Evolutionary conservation across 805 yeast species (phyloP), one percentile per base, ranked within the genome.

Genomic region (Zygosaccharomyces bisporus): DNA sequence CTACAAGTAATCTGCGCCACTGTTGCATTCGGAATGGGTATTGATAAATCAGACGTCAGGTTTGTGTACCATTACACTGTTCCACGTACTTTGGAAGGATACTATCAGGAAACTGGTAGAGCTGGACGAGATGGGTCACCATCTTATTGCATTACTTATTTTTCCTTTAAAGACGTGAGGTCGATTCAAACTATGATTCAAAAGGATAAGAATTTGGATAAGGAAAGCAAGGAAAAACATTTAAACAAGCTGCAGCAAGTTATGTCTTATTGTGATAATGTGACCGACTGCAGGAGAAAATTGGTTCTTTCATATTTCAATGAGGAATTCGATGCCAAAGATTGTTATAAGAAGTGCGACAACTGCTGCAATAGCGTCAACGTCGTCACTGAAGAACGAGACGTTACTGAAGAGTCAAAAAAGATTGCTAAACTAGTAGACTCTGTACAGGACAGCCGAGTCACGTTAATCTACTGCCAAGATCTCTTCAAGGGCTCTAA

Each of bases 11-110:
- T 93, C 10, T 91, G 97, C 69, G 99, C 99, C 0, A 93, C 99
- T 0, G 85, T 93, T 56, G 99, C 99, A 0, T 93, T 93, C 73
- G 99, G 99, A 20, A 93, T 93, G 99, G 99, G 99, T 38, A 91
- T 93, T 45, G 99, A 93, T 67, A 93, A 93, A 63, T 86, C 96
- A 0, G 95, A 93, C 65, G 99, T 93, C 9, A 71, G 99, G 37
- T 90, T 75, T 69, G 98, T 93, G 3, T 80, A 87, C 33, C 99
- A 93, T 67, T 73, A 83, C 51, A 86, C 93, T 4, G 68, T 93
- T 19, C 97, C 99, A 0, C 71, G 96, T 56, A 86, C 88, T 42
- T 70, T 93, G 51, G 99, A 93, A 66, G 98, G 97, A 0, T 93
- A 93, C 63, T 93, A 93, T 58, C 99, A 93, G 65, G 99, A 93